Evolutionary conservation across 257 asterid genomes (phyloP).

Genomic region (Cinchona pubescens): DNA sequence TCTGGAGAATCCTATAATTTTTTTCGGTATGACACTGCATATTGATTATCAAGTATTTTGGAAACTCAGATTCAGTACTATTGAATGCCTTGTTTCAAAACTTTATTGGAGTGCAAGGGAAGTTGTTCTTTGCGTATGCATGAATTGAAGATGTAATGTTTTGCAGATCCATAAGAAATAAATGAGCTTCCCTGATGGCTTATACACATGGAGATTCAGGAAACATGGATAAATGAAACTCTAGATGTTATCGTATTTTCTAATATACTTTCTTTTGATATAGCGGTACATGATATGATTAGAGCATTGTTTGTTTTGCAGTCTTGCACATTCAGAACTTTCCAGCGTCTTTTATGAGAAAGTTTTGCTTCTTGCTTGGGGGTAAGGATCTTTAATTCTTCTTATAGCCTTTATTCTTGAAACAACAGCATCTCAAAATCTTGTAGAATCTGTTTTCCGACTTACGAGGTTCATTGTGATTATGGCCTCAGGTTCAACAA

Average conservation of each 20-base stretch:
- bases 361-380: conserved; percentile 50
- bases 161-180: neutral
- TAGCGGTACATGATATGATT: neutral
- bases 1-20: neutral
- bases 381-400: conserved; percentile 31
- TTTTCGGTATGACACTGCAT: neutral
- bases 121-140: neutral
- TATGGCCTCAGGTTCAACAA: conserved; percentile 43
- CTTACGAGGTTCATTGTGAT: neutral
- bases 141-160: neutral
- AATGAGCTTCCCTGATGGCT: neutral
- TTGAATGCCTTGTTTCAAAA: neutral
- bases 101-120: neutral
- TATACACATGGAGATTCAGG: neutral
- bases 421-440: neutral
- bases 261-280: neutral
- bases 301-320: conserved; percentile 27
- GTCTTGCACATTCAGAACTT: conserved; percentile 59
- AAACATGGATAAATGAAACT: neutral
- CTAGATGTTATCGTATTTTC: neutral
- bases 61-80: neutral
- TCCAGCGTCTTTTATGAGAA: conserved; percentile 53
- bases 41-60: neutral
- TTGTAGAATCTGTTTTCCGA: neutral
- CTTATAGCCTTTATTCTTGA: neutral